phyloP scores from a whole-genome alignment of 495 filamentous ascomycete genomes.

The Penicillium tannophilum region DNA sequence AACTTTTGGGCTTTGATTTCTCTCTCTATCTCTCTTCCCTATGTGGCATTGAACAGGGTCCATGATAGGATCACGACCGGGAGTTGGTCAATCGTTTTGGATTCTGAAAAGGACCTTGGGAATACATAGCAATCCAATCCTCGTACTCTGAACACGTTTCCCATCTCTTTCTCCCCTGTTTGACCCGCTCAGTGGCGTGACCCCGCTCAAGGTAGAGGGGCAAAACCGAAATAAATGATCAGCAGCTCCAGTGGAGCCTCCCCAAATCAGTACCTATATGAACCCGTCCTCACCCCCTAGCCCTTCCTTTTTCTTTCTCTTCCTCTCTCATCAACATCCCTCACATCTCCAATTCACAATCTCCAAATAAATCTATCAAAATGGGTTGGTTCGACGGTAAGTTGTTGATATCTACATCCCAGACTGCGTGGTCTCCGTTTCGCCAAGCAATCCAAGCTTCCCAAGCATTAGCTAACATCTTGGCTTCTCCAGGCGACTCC shows the following conservation, averaged over 20 bases:
- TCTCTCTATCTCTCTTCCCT: constrained; percentile 2
- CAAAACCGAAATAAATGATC: background rate
- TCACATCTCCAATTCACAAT: constrained; percentile 1
- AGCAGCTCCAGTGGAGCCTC: background rate
- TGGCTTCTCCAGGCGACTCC: constrained; percentile 22
- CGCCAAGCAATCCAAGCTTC: constrained; percentile 2
- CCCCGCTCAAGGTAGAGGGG: constrained; percentile 4
- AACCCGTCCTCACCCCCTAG: constrained; percentile 5
- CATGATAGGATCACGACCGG: background rate
- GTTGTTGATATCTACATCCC: background rate
- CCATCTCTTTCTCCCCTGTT: background rate
- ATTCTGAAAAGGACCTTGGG: background rate
- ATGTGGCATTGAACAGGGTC: background rate
- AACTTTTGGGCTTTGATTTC: background rate
- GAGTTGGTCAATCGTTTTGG: background rate
- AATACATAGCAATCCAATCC: background rate
- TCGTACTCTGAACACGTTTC: background rate
- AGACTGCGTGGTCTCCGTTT: background rate
- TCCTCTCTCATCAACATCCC: background rate
- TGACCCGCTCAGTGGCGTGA: constrained; percentile 3
- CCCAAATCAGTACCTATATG: background rate
- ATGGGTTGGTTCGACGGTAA: constrained; percentile 22
- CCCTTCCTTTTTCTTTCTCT: background rate
- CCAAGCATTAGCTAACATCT: constrained; percentile 9
- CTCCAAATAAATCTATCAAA: constrained; percentile 6